Evolutionary conservation across 169 alveolate species (phyloP), one percentile per base, ranked within the genome.

Genomic region (Eimeria praecox): DNA sequence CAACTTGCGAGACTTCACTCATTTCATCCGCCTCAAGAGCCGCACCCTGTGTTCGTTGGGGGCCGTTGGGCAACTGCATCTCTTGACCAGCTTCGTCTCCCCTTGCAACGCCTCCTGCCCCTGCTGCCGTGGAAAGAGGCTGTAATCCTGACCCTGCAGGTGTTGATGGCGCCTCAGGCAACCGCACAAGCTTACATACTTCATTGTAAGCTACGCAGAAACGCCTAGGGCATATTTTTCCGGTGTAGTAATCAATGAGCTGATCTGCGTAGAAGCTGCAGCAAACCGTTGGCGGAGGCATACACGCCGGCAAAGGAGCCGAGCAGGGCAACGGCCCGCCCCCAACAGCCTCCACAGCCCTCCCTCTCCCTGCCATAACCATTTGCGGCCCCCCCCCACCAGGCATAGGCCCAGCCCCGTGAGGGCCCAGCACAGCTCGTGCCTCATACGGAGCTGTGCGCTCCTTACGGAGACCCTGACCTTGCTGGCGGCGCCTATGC

Each of bases 151-250:
- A 6, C 30, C 90, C 90, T 38, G 91, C 44, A 52, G 73, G 91
- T 30, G 54, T 38, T 24, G 91, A 52, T 20, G 91, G 77, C 73
- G 59, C 75, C 59, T 83, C 91, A 52, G 91, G 59, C 73, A 83
- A 27, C 40, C 73, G 42, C 77, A 83, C 69, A 52, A 83, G 91
- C 91, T 83, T 83, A 54, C 91, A 83, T n/a, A 83, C 91, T 83
- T 83, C 91, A 30, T 83, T 83, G 91, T 83, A 83, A 54, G 91
- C 91, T 83, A 54, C 91, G 73, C 91, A 83, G 75, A 83, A 83
- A 52, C 91, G 91, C 91, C 91, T 46, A 52, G 91, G 91, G 75
- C 91, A 83, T n/a, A 83, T 83, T 33, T 52, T 83, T 49, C 91
- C 91, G n/a, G 91, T 83, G 75, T 83, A 83, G 75, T 83, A 83